Conservation (phyloP, 192 early-diverging fungal species). For the Mortierella hygrophila region DNA sequence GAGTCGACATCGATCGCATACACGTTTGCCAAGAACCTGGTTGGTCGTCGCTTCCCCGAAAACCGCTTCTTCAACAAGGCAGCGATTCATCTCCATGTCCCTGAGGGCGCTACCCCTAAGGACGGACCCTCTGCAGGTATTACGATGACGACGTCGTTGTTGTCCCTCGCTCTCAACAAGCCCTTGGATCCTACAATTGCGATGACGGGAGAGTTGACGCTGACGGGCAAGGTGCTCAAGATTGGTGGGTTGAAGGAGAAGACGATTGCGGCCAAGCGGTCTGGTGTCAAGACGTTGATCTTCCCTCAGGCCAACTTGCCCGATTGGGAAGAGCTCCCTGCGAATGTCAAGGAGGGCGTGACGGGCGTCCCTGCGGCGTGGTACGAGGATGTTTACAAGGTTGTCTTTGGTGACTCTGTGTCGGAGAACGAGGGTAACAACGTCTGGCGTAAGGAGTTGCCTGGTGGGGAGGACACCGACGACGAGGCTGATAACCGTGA, state of each 20-base stretch:
- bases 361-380: constrained; percentile 84
- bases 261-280: constrained; percentile 96
- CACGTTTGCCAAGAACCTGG: constrained; percentile 91
- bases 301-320: constrained; percentile 91
- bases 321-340: constrained; percentile 98
- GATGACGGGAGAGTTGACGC: constrained; percentile 99
- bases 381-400: constrained; percentile 81
- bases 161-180: constrained; percentile 90
- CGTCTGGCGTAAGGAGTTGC: constrained; percentile 46
- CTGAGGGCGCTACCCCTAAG: constrained; percentile 97
- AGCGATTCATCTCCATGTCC: constrained; percentile 94
- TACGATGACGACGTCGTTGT: constrained; percentile 95
- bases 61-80: constrained; percentile 95
- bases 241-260: constrained; percentile 99
- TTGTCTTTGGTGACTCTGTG: constrained; percentile 60
- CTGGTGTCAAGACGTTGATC: constrained; percentile 88
- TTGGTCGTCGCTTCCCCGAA: constrained; percentile 80
- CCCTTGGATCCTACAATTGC: constrained; percentile 85
- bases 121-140: constrained; percentile 97
- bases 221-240: constrained; percentile 97
- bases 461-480: constrained; percentile 27
- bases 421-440: constrained; percentile 38
- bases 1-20: constrained; percentile 96
- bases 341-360: constrained; percentile 91
- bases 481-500: constrained; percentile 43